phyloP scores from a whole-genome alignment of 257 asterid species.

The Jaltomata sinuosa region DNA sequence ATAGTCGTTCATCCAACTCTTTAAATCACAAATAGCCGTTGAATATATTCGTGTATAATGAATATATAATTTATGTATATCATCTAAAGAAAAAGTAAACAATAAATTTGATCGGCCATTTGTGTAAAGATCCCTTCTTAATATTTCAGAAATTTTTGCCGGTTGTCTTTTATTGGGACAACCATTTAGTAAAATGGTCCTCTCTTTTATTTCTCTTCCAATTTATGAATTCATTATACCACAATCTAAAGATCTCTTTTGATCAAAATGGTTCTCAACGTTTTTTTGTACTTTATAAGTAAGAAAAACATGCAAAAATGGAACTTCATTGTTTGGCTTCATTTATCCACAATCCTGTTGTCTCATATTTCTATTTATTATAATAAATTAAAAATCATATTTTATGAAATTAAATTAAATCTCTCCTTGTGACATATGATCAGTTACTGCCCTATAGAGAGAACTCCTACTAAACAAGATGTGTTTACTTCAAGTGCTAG shows the following conservation, averaged over 20 bases:
- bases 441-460: not conserved
- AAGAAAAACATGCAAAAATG: no score
- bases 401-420: not conserved
- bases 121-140: not conserved
- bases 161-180: not conserved
- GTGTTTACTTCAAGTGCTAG: not conserved
- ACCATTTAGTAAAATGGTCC: not conserved
- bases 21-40: not conserved
- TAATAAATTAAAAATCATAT: no score
- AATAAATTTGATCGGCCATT: not conserved
- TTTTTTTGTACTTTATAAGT: no score
- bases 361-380: no score
- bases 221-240: no score
- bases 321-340: no score
- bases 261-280: no score
- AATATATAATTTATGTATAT: not conserved
- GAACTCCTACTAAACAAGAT: not conserved
- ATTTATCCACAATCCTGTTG: no score
- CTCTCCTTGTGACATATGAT: not conserved
- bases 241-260: no score
- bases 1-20: no score
- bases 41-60: not conserved
- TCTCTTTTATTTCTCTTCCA: no score
- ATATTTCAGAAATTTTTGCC: not conserved
- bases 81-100: not conserved